Base-by-base conservation (phyloP, 2,329 filamentous ascomycete species). In the Bisporella sp. region DNA sequence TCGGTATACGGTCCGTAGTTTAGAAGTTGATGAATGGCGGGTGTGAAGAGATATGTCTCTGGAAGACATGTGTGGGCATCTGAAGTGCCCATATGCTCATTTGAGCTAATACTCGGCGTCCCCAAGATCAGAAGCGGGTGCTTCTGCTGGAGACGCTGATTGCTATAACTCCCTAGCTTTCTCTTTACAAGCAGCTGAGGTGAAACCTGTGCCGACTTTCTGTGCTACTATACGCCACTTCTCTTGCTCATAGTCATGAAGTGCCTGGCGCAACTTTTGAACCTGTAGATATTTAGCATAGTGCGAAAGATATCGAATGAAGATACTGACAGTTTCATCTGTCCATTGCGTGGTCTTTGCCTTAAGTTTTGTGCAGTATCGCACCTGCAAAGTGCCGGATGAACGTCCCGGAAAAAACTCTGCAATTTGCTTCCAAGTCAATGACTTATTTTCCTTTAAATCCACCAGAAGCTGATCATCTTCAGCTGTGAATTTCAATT, bases 341-440 rank as follows among this genome's bases (percentile, higher is more conserved):
- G 87, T 95, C 91, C 91, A 96, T 62, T 89, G 82, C 9, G 88
- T 95, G 39, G 87, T 91, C 73, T 96, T 96, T 11, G 89, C 90
- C 71, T 95, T 96, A 47, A 96, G 74, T 70, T 95, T 96, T 41
- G 90, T 96, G 66, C 91, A 96, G 67, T 96, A 96, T 35, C 91
- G 84, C 49, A 96, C 91, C 68, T 96, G 91, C 54, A 96, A 71
- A 31, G 91, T 96, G 13, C 91, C 91, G 43, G 88, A 95, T 52
- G 88, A 93, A 51, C 91, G 78, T 1, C 90, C 91, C 1, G 91
- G 91, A 61, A 96, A 96, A 70, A 96, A 96, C 64, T 96, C 91
- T 50, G 90, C 89, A 63, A 96, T 96, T 73, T 96, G 91, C 71
- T 95, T 96, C 91, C 91, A 96, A 4, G 91, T 95, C 65, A 96